These are phyloP conservation scores for Schizonepeta tenuifolia DNA, from an alignment of 257 asterid species.

Conservation along the genomic window DNA sequence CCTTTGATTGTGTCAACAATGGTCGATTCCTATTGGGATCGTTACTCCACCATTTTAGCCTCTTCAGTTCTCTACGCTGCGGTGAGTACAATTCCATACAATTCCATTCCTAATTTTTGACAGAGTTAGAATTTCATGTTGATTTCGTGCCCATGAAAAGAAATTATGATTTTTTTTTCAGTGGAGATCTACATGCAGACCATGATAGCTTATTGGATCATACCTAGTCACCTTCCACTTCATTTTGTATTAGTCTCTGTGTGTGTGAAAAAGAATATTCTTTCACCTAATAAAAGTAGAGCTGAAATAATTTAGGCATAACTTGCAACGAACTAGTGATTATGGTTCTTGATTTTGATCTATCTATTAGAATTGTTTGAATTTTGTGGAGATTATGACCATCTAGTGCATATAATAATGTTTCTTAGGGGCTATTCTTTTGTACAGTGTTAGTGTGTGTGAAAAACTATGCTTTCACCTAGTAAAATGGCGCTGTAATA, in stretches of 20 bases:
- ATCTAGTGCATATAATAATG: background rate
- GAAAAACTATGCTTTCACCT: no score
- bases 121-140: no score
- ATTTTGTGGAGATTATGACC: background rate
- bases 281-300: background rate
- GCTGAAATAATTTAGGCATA: no score
- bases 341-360: background rate
- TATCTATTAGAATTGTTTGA: background rate
- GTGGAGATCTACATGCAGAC: constrained; percentile 41
- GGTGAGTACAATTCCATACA: constrained; percentile 42
- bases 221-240: constrained; percentile 50
- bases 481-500: no score
- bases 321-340: background rate
- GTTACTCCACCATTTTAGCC: constrained; percentile 60
- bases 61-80: constrained; percentile 63
- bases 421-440: constrained; percentile 59
- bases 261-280: background rate
- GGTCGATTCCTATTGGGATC: constrained; percentile 82
- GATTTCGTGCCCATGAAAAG: background rate
- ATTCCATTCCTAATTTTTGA: background rate
- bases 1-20: constrained; percentile 76
- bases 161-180: background rate
- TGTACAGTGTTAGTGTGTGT: no score
- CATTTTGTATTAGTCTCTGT: background rate
- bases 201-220: constrained; percentile 21